phyloP scores from a whole-genome alignment of 2,329 filamentous ascomycete species.

The Rasamsonia emersonii region DNA sequence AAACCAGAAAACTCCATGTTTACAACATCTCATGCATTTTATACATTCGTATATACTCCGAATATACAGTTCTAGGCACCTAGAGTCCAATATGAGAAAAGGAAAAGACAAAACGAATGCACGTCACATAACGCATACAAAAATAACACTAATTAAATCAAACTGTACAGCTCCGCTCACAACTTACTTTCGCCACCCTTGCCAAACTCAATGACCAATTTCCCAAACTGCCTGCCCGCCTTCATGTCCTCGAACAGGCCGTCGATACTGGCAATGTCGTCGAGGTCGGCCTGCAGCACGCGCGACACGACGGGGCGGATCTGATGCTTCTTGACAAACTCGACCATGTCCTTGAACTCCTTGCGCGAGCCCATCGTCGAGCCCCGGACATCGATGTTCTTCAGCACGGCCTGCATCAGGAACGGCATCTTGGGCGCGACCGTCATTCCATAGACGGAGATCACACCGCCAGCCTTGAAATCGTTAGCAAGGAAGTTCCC shows the following conservation, averaged over 20 bases:
- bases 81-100: too few relatives aligned
- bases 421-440: constrained; percentile 76
- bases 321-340: constrained; percentile 65
- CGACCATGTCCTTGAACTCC: constrained; percentile 87
- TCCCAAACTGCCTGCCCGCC: constrained; percentile 78
- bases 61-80: too few relatives aligned
- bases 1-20: too few relatives aligned
- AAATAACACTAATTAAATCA: too few relatives aligned
- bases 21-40: too few relatives aligned
- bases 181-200: constrained; percentile 30
- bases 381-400: constrained; percentile 79
- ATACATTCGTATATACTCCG: too few relatives aligned
- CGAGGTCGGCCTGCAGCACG: constrained; percentile 58
- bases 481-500: constrained; percentile 10
- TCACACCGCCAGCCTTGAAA: constrained; percentile 61
- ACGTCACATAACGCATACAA: too few relatives aligned
- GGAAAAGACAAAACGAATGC: too few relatives aligned
- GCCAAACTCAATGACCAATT: constrained; percentile 70
- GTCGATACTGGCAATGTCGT: constrained; percentile 71
- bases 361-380: constrained; percentile 84
- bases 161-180: too few relatives aligned
- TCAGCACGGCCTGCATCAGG: constrained; percentile 72
- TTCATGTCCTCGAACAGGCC: constrained; percentile 82
- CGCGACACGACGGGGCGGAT: constrained; percentile 71
- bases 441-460: constrained; percentile 89